Evolutionary conservation across 768 basidiomycete genomes (phyloP), one percentile per base, ranked within the genome.

Genomic region (Mycena albidolilacea): DNA sequence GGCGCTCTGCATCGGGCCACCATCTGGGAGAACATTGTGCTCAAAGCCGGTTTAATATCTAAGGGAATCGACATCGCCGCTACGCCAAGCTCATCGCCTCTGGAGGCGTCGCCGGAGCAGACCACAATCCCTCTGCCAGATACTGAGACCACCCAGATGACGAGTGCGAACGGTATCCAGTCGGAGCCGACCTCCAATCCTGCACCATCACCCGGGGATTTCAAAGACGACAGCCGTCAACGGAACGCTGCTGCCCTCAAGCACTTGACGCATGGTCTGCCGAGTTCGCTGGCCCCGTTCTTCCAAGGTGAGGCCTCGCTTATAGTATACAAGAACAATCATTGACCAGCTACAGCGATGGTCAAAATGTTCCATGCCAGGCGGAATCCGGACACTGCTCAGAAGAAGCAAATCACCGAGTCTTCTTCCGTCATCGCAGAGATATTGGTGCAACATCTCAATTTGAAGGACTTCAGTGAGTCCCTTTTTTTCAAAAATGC

Each of bases 301-400:
- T 95, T 96, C 82, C 95, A 95, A 88, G 90, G 96, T 95, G 81
- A 70, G 85, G 80, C 61, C 37, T 52, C 23, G 41, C 12, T 30
- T 35, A 2, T 44, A 64, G 7, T 14, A 15, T 63, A 15, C n/a
- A 10, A 30, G 23, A 12, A 5, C 70, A 6, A 4, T 64, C 19
- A 14, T 66, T 70, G n/a, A 69, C n/a, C 41, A 30, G 11, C 11
- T 15, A 11, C 65, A 97, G 95, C 96, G 15, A 90, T 95, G 77
- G 92, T 95, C 72, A 95, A 96, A 82, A 87, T 97, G 81, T 94
- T 97, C 81, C 91, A 95, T 78, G 90, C 91, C 14, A 87, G 95
- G 71, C 90, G 96, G 21, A 95, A 90, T 78, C 89, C 91, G 11
- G 96, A 97, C 77, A 72, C 87, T 5, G 77, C 86, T 17, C 96